Base-by-base conservation (phyloP, 176 grass and related monocot species). In the Phoenix dactylifera region DNA sequence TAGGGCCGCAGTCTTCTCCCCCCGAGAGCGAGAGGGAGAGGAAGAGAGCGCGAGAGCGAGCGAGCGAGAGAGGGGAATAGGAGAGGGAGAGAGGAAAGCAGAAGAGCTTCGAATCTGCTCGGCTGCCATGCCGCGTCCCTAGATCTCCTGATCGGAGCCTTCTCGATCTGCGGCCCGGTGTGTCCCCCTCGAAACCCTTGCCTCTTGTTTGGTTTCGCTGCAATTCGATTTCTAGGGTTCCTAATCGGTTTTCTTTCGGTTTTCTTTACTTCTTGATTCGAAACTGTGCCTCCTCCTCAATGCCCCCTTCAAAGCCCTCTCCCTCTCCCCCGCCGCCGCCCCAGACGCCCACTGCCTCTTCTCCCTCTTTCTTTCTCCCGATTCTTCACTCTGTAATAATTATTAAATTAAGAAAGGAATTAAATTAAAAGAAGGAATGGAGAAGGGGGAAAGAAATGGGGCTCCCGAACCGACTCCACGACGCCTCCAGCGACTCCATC, bases 71-170 rank as follows among this genome's bases (percentile, higher is more conserved):
- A 56, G 66, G 56, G 25, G 50, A 73, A 52, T 72, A 48, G 10
- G 16, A 51, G 15, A 32, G 20, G 20, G 20, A 20, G 59, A 22
- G 60, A 69, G 69, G 59, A 30, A 26, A 54, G 12, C 15, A 10
- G 17, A 50, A 44, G 61, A 35, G 26, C 50, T n/a, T 18, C 22
- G 59, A 55, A 15, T 26, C 9, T 6, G 20, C 24, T 26, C 15
- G 18, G 18, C 18, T 26, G 16, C 4, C 20, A 20, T 20, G 15
- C 15, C 15, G 19, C 15, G 35, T 32, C 79, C 60, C 26, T 60
- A 82, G 91, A 95, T 95, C 91, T 87, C 83, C 67, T 74, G 77
- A 86, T 88, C 76, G 77, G 74, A 78, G 59, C 57, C 55, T 59
- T 56, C 28, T 44, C 49, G 54, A 72, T 76, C 55, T 74, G 57